These are phyloP conservation scores for Leishmania martiniquensis DNA, from an alignment of 208 protist species.

Conservation along the genomic window DNA sequence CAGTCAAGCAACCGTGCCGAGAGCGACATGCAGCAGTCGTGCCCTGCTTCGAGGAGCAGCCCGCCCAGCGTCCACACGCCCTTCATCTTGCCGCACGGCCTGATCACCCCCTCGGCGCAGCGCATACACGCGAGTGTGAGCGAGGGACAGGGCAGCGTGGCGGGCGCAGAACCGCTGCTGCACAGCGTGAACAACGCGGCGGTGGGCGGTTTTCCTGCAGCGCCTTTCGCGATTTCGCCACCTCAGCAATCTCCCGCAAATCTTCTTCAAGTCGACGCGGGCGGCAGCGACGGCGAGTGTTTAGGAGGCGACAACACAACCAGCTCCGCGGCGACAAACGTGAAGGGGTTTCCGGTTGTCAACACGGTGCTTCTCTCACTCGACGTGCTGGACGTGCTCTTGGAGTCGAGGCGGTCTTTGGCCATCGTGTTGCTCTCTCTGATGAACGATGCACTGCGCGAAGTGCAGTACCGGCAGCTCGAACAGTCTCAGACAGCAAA, in stretches of 20 bases:
- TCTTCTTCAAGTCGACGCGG: neutral
- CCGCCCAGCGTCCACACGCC: neutral
- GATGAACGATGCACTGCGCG: constrained; percentile 63
- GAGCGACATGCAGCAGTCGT: neutral
- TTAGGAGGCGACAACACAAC: neutral
- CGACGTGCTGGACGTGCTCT: constrained; percentile 9
- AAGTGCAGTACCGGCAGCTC: constrained; percentile 59
- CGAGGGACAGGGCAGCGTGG: too few relatives aligned
- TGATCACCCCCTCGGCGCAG: neutral
- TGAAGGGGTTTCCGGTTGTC: neutral
- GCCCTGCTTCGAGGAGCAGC: neutral
- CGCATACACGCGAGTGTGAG: neutral
- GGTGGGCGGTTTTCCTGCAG: neutral
- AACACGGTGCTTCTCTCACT: constrained; percentile 12
- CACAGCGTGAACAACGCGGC: neutral
- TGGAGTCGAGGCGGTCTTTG: constrained; percentile 26
- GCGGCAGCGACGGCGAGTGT: neutral
- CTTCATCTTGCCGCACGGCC: neutral
- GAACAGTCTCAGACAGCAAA: constrained; percentile 12
- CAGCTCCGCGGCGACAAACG: neutral
- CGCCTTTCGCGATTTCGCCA: neutral
- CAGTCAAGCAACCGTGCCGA: neutral
- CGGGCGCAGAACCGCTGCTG: neutral
- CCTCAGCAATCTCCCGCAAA: neutral
- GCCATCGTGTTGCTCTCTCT: constrained; percentile 46